phyloP scores from a whole-genome alignment of 164 flowering plant species.

The Piper longum region DNA sequence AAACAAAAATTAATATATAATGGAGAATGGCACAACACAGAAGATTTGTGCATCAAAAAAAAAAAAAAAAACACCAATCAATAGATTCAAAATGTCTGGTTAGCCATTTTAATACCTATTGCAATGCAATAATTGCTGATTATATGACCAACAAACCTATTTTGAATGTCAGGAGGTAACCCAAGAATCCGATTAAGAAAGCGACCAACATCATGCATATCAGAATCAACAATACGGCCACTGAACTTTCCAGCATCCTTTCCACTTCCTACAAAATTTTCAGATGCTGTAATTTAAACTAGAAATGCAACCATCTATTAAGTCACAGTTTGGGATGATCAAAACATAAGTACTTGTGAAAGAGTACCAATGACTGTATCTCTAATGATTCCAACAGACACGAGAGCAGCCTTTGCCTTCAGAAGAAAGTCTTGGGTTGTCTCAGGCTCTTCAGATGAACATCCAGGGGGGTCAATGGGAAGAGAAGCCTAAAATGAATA shows the following conservation, averaged over 20 bases:
- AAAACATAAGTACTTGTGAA: not conserved
- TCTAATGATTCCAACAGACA: conserved; percentile 87
- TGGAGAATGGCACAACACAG: not conserved
- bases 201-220: conserved; percentile 97
- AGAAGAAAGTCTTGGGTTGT: conserved; percentile 48
- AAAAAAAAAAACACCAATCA: not conserved
- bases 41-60: not conserved
- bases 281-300: no score
- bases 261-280: conserved; percentile 39
- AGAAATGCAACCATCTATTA: no score
- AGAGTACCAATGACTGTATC: conserved; percentile 56
- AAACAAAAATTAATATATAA: not conserved
- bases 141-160: conserved; percentile 35
- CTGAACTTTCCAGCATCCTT: conserved; percentile 59
- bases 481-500: conserved; percentile 45
- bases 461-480: conserved; percentile 85
- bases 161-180: conserved; percentile 90
- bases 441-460: conserved; percentile 73
- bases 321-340: not conserved
- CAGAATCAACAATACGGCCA: conserved; percentile 91
- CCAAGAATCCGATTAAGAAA: conserved; percentile 91
- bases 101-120: no score
- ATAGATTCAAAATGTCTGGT: not conserved
- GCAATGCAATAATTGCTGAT: not conserved
- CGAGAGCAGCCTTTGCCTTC: conserved; percentile 86